Evolutionary conservation across 148 eudicot genomes (phyloP), one percentile per base, ranked within the genome.

Genomic region (Silene latifolia): DNA sequence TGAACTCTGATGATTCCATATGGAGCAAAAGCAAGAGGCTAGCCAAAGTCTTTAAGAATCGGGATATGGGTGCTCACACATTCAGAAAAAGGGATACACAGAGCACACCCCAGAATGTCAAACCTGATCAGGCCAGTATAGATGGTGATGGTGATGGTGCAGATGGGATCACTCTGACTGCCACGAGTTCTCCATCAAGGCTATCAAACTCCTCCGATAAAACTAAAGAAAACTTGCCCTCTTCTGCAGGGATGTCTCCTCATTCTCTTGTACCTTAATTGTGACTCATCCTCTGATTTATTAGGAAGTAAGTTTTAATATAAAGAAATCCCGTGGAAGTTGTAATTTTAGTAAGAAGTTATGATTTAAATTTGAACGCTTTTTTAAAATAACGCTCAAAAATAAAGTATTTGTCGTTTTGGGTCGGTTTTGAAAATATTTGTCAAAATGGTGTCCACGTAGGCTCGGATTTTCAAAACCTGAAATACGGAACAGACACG

Each of bases 201-300:
- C 82, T 71, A 19, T 80, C 74, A 62, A 48, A 57, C 75, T 77
- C 14, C 51, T 21, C 84, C 8, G 63, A 73, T 69, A 67, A 62
- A 5, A 15, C 25, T 25, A 78, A 81, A 54, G 61, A 48, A 18
- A 25, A 20, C 69, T 25, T 70, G 15, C 14, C 54, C 11, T 32
- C 23, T 67, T 67, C 78, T n/a, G 21, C 57, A 19, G 13, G 25
- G 56, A 25, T 24, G 44, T 53, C 72, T 20, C 35, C 35, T 32
- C 35, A 32, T 4, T 32, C 35, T 32, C 72, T 72, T 15, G 67
- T 51, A 71, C 53, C n/a, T 24, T 35, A 48, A 14, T 18, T 66
- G 63, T 1, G 18, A 66, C 21, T 20, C n/a, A 11, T 63, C 4
- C 35, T 24, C 39, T 20, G 70, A 66, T 8, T 39, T 5, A 18